Evolutionary conservation across 768 basidiomycete species (phyloP), one percentile per base, ranked within the genome.

Genomic region (Russula sp.): DNA sequence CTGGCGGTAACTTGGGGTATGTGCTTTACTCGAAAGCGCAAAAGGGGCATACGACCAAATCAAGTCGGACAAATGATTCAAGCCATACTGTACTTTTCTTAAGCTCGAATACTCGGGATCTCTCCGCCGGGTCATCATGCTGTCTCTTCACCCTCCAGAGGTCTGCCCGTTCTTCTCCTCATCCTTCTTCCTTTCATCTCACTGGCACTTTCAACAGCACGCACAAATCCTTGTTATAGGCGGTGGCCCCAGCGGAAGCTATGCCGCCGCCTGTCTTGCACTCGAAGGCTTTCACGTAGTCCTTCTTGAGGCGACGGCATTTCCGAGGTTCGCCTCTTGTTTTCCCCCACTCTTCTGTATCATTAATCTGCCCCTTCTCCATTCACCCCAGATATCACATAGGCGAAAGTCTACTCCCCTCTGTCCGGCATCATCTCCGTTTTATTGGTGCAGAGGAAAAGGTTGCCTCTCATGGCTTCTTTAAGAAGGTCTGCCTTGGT

Each of bases 191-290:
- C 55, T 22, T 20, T 27, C 31, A 5, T 35, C 51, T 52, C 45
- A 50, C 18, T 8, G 45, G 18, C 32, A 34, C 22, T 11, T 32
- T n/a, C n/a, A 39, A 49, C 42, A 68, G 74, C 69, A 69, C 50
- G 61, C 74, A 14, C 73, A 74, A 51, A 62, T 83, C 59, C 78
- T 82, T 45, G 79, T 86, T 37, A 72, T 86, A 13, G 84, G 84
- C 9, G 84, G 85, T 54, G 85, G 84, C 16, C 85, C 85, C 0
- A 80, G 77, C 7, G 85, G 85, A 34, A 78, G 77, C 64, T 85
- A 80, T 63, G 73, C 82, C n/a, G 82, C 84, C 2, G 71, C 82
- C 6, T 78, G 76, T 34, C 77, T 86, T 6, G 81, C 81, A 10
- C 73, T 79, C n/a, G 85, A 86, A 68, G 83, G 84, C 4, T 68